Evolutionary conservation across 2,329 filamentous ascomycete genomes (phyloP), one percentile per base, ranked within the genome.

Genomic region (Sclerotinia nivalis): DNA sequence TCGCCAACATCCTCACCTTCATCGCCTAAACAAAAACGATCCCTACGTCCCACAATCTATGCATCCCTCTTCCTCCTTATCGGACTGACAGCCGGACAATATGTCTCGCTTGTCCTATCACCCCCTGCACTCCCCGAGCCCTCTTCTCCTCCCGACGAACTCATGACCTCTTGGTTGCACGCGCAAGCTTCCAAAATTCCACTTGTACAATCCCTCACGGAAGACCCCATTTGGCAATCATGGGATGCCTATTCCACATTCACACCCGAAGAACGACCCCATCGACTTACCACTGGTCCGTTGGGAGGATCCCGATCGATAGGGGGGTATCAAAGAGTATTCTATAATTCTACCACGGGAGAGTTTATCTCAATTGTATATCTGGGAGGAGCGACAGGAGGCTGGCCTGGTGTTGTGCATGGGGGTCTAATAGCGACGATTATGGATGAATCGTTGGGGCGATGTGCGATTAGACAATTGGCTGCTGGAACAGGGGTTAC

Each of bases 341-440:
- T 92, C 77, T 87, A 85, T 82, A 87, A 91, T 77, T 76, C 81
- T 4, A 78, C 79, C 43, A 86, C 88, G 9, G 84, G 87, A 73
- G 86, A 88, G 74, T 78, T 88, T 47, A 81, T 89, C 15, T 86
- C 84, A 64, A 83, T 93, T n/a, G 82, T 93, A 6, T 91, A 85
- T 82, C 84, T 93, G 68, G 92, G 91, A 9, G 79, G 82, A n/a
- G 86, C 83, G 1, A 77, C 90, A 28, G 82, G 85, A 61, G 91
- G 92, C 5, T 94, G 90, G 89, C 91, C 91, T 1, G 85, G 86
- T 18, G 83, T 91, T 54, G 87, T 88, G 66, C 91, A 95, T 80
- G 91, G 91, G 69, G 91, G 91, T 20, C 83, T 85, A 9, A 83
- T 91, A 62, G 89, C 89, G 10, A 93, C 89, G 0, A 79, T 92